phyloP scores from a whole-genome alignment of 768 basidiomycete species.

The Gymnopilus dilepis region DNA sequence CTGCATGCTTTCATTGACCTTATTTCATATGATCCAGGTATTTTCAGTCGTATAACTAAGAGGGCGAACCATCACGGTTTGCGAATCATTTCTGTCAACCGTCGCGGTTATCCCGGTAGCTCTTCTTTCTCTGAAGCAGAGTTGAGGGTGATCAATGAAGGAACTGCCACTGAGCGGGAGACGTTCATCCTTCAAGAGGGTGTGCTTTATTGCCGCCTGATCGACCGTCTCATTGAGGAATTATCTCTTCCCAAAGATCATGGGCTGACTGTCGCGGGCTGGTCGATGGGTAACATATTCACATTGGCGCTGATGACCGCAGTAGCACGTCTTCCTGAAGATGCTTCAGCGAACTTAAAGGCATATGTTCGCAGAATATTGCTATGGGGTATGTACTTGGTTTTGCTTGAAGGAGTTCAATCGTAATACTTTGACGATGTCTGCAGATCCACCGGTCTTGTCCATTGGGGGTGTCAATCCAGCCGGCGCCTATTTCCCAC shows the following conservation, averaged over 20 bases:
- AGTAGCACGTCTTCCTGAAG: slow-evolving; percentile 23
- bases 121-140: slow-evolving; percentile 39
- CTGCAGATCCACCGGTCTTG: slow-evolving; percentile 30
- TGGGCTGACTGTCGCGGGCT: slow-evolving; percentile 37
- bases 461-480: slow-evolving; percentile 31
- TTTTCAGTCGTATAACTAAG: slow-evolving; percentile 23
- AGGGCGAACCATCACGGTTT: slow-evolving; percentile 29
- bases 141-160: slow-evolving; percentile 18
- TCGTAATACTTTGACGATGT: no score
- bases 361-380: slow-evolving; percentile 26
- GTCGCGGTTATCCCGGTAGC: slow-evolving; percentile 42
- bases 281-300: slow-evolving; percentile 38
- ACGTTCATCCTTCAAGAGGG: slow-evolving; percentile 34
- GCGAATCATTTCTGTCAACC: slow-evolving; percentile 42
- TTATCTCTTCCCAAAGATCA: slow-evolving; percentile 34
- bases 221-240: slow-evolving; percentile 36
- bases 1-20: not conserved
- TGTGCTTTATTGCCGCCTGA: slow-evolving; percentile 36
- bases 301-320: slow-evolving; percentile 29
- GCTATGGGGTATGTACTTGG: slow-evolving; percentile 14
- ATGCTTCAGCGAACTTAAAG: slow-evolving; percentile 21
- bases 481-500: slow-evolving; percentile 1
- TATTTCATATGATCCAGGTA: not conserved
- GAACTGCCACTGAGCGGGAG: slow-evolving; percentile 28
- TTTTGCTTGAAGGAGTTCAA: no score